phyloP scores from a whole-genome alignment of 2,329 filamentous ascomycete genomes.

The Talaromyces sp. region DNA sequence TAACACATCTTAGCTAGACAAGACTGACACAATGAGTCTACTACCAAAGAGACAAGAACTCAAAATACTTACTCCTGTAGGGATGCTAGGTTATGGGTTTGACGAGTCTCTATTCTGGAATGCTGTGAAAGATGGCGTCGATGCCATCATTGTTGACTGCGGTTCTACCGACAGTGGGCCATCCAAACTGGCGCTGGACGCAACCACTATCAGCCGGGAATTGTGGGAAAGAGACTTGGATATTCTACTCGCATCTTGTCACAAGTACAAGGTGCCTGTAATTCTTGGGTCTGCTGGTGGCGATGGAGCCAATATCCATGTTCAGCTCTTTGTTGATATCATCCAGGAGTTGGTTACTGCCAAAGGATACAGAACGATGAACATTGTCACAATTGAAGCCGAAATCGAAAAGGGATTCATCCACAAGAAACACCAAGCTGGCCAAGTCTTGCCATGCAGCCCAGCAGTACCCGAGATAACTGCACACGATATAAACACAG shows the following conservation, averaged over 20 bases:
- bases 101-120: not conserved
- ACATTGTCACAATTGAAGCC: not conserved
- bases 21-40: not conserved
- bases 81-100: not conserved
- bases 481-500: not conserved
- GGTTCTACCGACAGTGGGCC: not conserved
- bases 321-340: not conserved
- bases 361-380: not conserved
- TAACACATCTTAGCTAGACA: not conserved
- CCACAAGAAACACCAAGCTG: not conserved
- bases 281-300: not conserved
- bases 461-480: not conserved
- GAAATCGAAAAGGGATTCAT: not conserved
- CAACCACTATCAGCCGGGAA: not conserved
- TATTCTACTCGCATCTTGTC: not conserved
- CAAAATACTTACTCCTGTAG: not conserved
- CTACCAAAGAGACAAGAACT: not conserved
- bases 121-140: not conserved
- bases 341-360: not conserved
- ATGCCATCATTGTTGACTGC: not conserved
- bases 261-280: not conserved
- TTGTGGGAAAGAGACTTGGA: not conserved
- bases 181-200: not conserved
- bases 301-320: not conserved
- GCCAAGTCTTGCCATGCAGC: not conserved